A percentile compares a stretch with the other conserved stretches of the same genome.
phyloP scores from a whole-genome alignment of 306 rosid genomes.

The Citrullus mucosospermus region DNA sequence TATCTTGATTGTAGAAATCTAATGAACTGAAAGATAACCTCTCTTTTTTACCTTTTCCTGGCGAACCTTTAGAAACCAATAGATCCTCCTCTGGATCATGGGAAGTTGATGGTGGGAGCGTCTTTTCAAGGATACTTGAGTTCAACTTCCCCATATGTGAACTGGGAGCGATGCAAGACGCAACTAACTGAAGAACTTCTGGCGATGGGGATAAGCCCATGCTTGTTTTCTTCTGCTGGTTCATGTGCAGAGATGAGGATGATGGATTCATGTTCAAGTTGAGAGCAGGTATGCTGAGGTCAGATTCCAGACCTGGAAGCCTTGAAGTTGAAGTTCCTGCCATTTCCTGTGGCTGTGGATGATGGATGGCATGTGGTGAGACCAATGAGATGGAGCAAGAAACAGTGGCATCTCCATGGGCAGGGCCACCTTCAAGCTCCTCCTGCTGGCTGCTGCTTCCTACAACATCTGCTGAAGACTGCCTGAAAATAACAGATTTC shows the following conservation, averaged over 20 bases:
- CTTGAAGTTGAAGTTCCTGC: constrained; percentile 20
- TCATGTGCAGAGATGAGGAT: constrained; percentile 23
- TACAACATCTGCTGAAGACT: constrained; percentile 26
- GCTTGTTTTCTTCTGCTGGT: constrained; percentile 17
- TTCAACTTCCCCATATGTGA: constrained; percentile 33
- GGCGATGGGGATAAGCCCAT: constrained; percentile 77
- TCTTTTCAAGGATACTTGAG: constrained; percentile 34
- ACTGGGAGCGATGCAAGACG: constrained; percentile 56
- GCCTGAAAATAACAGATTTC: constrained; percentile 30
- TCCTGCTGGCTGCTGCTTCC: constrained; percentile 32
- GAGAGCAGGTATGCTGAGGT: constrained; percentile 39
- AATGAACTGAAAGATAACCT: constrained; percentile 20
- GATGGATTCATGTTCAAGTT: constrained; percentile 27
- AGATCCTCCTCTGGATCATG: constrained; percentile 32
- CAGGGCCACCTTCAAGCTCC: constrained; percentile 21
- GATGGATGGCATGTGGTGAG: constrained; percentile 42
- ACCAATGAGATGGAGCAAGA: constrained; percentile 51
- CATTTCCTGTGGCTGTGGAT: constrained; percentile 35
- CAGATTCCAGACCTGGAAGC: constrained; percentile 38
- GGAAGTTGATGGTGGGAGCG: constrained; percentile 48
- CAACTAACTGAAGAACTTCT: constrained; percentile 84
- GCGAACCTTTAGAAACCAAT: constrained; percentile 32
- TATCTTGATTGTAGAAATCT: constrained; percentile 12
- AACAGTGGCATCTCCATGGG: constrained; percentile 32
- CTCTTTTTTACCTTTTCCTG: constrained; percentile 25